phyloP scores from a whole-genome alignment of 805 yeast genomes.

The Lipomyces yamanashiensis region DNA sequence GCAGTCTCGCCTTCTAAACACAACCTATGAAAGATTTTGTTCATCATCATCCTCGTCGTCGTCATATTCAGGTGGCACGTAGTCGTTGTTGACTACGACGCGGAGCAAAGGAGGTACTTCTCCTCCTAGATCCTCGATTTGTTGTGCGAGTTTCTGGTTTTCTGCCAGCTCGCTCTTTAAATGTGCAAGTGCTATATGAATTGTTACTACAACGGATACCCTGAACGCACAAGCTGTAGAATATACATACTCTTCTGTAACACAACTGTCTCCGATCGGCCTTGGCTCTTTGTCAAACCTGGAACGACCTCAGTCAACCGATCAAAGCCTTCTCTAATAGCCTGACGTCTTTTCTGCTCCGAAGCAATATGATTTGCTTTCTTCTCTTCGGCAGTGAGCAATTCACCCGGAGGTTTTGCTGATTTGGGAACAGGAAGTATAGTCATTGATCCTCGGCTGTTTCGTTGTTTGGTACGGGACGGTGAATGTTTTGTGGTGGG shows the following conservation, averaged over 20 bases:
- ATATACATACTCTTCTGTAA: slow-evolving; percentile 55
- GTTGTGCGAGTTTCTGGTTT: slow-evolving; percentile 40
- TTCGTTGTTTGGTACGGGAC: neutral
- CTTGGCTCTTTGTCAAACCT: slow-evolving; percentile 65
- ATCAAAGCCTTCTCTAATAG: slow-evolving; percentile 82
- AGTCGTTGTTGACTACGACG: slow-evolving; percentile 17
- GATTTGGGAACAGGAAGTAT: slow-evolving; percentile 35
- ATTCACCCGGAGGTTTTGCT: slow-evolving; percentile 38
- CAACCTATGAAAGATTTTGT: no score
- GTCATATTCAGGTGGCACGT: slow-evolving; percentile 16
- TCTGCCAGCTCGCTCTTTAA: slow-evolving; percentile 43
- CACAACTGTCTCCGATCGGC: slow-evolving; percentile 78
- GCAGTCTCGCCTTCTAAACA: no score
- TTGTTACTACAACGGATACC: neutral
- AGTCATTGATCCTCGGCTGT: slow-evolving; percentile 3
- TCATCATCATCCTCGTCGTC: slow-evolving; percentile 13
- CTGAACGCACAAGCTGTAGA: no score
- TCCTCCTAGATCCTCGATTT: slow-evolving; percentile 35
- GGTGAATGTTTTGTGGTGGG: neutral
- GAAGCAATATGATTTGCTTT: slow-evolving; percentile 76
- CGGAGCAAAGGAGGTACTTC: slow-evolving; percentile 28
- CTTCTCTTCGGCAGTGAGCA: slow-evolving; percentile 44
- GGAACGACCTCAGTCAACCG: slow-evolving; percentile 77
- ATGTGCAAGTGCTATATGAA: slow-evolving; percentile 42
- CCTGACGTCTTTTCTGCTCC: slow-evolving; percentile 85